Base-by-base conservation (phyloP, 768 basidiomycete species). In the Mycena rebaudengoi region DNA sequence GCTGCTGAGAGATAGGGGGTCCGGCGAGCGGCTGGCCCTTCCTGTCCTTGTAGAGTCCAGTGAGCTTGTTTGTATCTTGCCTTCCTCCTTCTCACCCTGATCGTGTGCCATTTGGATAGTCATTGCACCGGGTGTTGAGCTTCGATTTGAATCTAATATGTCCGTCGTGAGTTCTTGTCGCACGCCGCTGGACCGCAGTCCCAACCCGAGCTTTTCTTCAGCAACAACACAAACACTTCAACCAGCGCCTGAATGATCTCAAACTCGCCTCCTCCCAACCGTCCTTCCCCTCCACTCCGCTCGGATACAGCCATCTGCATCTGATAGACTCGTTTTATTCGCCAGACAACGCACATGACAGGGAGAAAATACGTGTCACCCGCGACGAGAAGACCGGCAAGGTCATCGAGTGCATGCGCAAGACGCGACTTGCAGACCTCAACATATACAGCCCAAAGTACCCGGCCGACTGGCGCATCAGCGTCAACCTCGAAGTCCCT, bases 71-170 rank as follows among this genome's bases (percentile, higher is more conserved):
- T 23, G 32, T 13, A 44, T 40, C 48, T 60, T 62, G 46, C 37
- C 52, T 67, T 51, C 61, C 39, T 28, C 23, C 50, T 26, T 14
- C 35, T 32, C 35, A n/a, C n/a, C 48, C 49, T 66, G 35, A 53
- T 49, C 41, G 46, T 48, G 50, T 53, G 41, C 54, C 49, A 39
- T 71, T 55, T 58, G 44, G 53, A 12, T 72, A 98, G 95, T 96
- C 64, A 78, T 97, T 6, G 67, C 77, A 5, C 88, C 91, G 10
- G 86, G 90, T 52, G 64, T 85, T 4, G 89, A 92, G 50, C 73
- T 88, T 57, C 88, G 89, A 13, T 98, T 98, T 75, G 92, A 96
- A 75, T 92, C 94, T 63, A 96, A 97, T 73, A 98, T 99, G 96
- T 86, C 93, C 41, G 78, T 83, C 66, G 94, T 97, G 73, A 71